Conservation (phyloP, 73 alveolate genomes). For the Paramecium sexaurelia region DNA sequence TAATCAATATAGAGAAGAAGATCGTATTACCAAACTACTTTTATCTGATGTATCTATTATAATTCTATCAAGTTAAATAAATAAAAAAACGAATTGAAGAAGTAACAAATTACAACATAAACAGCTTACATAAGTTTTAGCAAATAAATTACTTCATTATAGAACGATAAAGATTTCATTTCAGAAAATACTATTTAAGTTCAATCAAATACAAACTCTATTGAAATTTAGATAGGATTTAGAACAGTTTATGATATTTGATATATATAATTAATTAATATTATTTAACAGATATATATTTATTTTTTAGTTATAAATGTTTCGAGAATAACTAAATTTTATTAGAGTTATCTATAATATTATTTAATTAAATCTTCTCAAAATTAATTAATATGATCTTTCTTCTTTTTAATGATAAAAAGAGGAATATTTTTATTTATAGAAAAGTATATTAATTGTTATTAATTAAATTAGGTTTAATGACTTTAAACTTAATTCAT, state of each 20-base stretch:
- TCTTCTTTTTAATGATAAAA: too few relatives aligned
- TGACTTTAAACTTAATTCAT: too few relatives aligned
- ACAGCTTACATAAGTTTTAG: not conserved
- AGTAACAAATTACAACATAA: not conserved
- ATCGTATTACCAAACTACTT: not conserved
- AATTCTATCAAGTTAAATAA: not conserved
- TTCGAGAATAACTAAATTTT: constrained; percentile 1
- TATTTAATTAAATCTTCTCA: too few relatives aligned
- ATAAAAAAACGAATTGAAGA: not conserved
- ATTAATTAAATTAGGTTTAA: too few relatives aligned
- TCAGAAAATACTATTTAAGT: not conserved
- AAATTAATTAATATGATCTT: too few relatives aligned
- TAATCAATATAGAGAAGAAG: constrained; percentile 30
- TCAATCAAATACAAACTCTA: not conserved
- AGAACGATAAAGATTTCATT: not conserved
- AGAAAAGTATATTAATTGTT: too few relatives aligned
- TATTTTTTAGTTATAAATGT: not conserved
- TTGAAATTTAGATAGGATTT: constrained; percentile 37
- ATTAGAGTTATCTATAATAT: too few relatives aligned
- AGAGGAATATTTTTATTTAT: too few relatives aligned
- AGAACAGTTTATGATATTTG: constrained; percentile 7
- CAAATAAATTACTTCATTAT: not conserved
- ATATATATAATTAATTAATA: not conserved
- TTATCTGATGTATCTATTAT: not conserved
- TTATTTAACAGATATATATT: not conserved